phyloP scores from a whole-genome alignment of 2,329 filamentous ascomycete genomes.

The Ceratocystis destructans region DNA sequence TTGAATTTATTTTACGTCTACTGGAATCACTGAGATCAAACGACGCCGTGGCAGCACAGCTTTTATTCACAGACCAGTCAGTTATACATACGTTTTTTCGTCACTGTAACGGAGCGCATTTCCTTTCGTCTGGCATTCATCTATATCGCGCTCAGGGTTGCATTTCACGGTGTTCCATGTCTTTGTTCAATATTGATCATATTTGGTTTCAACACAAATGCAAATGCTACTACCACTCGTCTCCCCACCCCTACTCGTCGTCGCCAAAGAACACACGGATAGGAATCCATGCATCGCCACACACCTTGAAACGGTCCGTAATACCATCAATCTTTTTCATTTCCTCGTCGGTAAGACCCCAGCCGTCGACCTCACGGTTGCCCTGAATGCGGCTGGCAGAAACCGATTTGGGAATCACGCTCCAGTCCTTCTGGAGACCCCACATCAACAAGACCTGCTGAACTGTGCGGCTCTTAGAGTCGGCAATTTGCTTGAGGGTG shows the following conservation, averaged over 20 bases:
- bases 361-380: conserved; percentile 65
- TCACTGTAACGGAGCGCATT: too few species aligned
- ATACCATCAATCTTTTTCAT: conserved; percentile 53
- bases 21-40: too few species aligned
- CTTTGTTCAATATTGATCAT: not conserved
- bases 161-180: not conserved
- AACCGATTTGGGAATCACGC: conserved; percentile 75
- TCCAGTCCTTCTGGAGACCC: conserved; percentile 69
- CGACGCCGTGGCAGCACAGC: too few species aligned
- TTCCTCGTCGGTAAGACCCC: conserved; percentile 59
- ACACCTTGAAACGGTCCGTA: conserved; percentile 70
- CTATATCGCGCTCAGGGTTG: not conserved
- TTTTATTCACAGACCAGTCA: too few species aligned
- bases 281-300: conserved; percentile 59
- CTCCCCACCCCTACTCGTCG: conserved; percentile 45
- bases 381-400: conserved; percentile 57
- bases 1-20: too few species aligned
- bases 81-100: too few species aligned
- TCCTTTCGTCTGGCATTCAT: too few species aligned
- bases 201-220: not conserved
- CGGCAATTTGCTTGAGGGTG: conserved; percentile 47
- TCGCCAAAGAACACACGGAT: conserved; percentile 73
- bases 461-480: conserved; percentile 51
- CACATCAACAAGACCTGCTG: conserved; percentile 69
- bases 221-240: not conserved